phyloP scores from a whole-genome alignment of 2,329 filamentous ascomycete species.

The Cercospora beticola region DNA sequence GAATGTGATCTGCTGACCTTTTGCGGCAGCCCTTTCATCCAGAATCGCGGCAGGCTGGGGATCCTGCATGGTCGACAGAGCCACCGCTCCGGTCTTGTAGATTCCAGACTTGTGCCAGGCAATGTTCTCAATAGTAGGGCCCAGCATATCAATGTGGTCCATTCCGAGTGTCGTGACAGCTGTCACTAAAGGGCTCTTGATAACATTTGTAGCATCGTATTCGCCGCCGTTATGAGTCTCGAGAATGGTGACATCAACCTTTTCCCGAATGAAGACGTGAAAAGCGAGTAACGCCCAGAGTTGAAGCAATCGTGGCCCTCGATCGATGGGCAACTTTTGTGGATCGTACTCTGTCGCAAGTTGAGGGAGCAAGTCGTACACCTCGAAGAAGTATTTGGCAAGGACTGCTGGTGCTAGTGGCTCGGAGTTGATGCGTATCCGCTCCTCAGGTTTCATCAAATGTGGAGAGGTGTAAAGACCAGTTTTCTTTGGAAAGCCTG shows the following conservation, averaged over 20 bases:
- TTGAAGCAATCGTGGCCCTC: slow-evolving; percentile 65
- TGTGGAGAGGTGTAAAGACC: slow-evolving; percentile 86
- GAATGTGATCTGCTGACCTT: slow-evolving; percentile 50
- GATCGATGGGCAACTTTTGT: slow-evolving; percentile 62
- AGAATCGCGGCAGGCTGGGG: slow-evolving; percentile 46
- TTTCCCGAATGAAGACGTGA: slow-evolving; percentile 75
- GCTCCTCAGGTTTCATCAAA: slow-evolving; percentile 74
- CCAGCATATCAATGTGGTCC: slow-evolving; percentile 78
- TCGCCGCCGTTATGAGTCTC: slow-evolving; percentile 93
- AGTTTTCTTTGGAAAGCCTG: slow-evolving; percentile 42
- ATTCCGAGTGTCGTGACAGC: slow-evolving; percentile 80
- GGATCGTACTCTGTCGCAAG: slow-evolving; percentile 43
- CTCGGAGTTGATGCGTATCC: slow-evolving; percentile 73
- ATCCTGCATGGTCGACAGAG: slow-evolving; percentile 55
- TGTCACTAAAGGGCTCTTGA: slow-evolving; percentile 66
- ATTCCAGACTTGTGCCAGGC: slow-evolving; percentile 91
- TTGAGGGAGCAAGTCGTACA: slow-evolving; percentile 65
- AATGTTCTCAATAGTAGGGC: slow-evolving; percentile 73
- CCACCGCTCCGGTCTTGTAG: slow-evolving; percentile 64
- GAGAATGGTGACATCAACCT: slow-evolving; percentile 73
- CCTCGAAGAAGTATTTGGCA: slow-evolving; percentile 74
- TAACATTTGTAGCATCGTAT: slow-evolving; percentile 85
- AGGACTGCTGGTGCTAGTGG: slow-evolving; percentile 68
- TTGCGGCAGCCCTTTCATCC: slow-evolving; percentile 48
- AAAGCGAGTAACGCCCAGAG: slow-evolving; percentile 85